Conservation (phyloP, 2,329 filamentous ascomycete genomes). For the Chalaropsis thielavioides region DNA sequence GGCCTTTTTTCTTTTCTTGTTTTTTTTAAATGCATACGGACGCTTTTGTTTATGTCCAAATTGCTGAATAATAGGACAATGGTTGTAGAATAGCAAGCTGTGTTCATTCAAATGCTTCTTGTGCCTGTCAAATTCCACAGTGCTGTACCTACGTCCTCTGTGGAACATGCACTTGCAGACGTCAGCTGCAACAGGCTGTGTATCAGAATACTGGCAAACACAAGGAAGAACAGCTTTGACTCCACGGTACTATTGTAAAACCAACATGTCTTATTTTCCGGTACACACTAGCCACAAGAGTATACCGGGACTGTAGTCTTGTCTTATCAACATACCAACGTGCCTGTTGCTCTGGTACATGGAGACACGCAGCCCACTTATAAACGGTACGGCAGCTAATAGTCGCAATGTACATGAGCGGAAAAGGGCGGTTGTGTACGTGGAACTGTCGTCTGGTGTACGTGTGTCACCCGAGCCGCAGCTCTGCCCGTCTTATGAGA, state of each 20-base stretch:
- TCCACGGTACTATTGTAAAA: background rate
- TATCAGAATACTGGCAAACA: background rate
- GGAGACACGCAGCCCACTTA: background rate
- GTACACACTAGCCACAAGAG: background rate
- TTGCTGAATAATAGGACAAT: too few species aligned
- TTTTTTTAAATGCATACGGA: background rate
- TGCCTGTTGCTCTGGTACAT: background rate
- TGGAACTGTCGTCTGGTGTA: background rate
- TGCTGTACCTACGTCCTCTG: background rate
- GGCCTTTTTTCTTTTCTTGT: too few species aligned
- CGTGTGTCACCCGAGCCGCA: background rate
- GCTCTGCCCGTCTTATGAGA: background rate
- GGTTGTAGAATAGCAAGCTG: background rate
- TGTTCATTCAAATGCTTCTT: background rate
- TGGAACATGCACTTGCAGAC: background rate
- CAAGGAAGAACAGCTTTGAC: background rate
- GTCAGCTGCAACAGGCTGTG: background rate
- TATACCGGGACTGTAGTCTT: background rate
- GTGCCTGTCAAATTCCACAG: background rate
- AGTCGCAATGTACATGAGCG: background rate
- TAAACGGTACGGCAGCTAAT: background rate
- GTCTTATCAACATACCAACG: background rate
- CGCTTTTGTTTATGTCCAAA: too few species aligned
- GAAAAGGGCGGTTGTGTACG: background rate
- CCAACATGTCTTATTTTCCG: background rate